phyloP scores from a whole-genome alignment of 2,329 filamentous ascomycete species.

The Parastagonospora nodorum region DNA sequence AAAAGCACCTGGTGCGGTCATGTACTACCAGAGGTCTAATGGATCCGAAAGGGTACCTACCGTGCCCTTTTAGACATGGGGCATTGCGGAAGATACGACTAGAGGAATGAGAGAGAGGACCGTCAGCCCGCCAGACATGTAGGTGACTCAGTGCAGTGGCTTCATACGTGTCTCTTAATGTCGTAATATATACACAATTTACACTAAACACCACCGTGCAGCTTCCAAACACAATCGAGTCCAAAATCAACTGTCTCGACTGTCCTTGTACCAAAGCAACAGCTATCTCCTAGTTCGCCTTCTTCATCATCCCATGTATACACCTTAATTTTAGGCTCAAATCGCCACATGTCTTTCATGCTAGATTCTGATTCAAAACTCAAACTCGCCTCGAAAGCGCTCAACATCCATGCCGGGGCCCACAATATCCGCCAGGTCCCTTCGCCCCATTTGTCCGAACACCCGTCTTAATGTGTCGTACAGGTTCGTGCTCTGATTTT shows the following conservation, averaged over 20 bases:
- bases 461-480: conserved; percentile 93
- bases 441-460: conserved; percentile 93
- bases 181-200: too few species aligned
- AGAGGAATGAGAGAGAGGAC: too few species aligned
- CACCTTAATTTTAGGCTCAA: conserved; percentile 19
- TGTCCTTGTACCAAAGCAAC: conserved; percentile 38
- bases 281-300: conserved; percentile 33
- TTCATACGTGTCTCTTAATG: too few species aligned
- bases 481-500: conserved; percentile 95
- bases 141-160: too few species aligned
- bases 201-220: conserved; percentile 33
- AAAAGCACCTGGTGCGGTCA: conserved; percentile 57
- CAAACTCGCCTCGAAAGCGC: conserved; percentile 85
- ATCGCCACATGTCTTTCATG: conserved; percentile 21
- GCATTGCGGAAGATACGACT: too few species aligned
- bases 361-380: conserved; percentile 62
- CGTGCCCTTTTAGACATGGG: conserved; percentile 25
- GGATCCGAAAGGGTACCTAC: conserved; percentile 43
- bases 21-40: conserved; percentile 59
- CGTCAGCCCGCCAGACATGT: too few species aligned
- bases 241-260: conserved; percentile 26
- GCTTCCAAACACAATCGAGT: conserved; percentile 31
- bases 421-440: conserved; percentile 86
- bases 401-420: conserved; percentile 90
- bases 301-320: conserved; percentile 8